A percentile compares a stretch with the other conserved stretches of the same genome.
Conservation (phyloP, 2,329 filamentous ascomycete species). For the Piedraia hortae region DNA sequence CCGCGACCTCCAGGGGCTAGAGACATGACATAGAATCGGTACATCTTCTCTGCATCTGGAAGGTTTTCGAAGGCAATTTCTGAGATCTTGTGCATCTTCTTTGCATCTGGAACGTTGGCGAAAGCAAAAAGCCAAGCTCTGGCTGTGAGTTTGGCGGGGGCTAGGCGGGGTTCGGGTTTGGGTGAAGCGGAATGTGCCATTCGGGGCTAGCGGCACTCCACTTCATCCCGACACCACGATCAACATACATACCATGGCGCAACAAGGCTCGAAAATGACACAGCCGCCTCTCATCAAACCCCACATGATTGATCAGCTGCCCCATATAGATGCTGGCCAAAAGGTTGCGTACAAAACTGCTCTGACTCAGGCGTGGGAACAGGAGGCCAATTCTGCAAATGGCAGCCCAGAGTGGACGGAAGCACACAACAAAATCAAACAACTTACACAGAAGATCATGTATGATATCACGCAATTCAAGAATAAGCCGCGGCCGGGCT, state of each 20-base stretch:
- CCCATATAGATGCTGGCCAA: constrained; percentile 24
- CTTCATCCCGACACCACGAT: too few species aligned
- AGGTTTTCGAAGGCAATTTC: too few species aligned
- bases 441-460: constrained; percentile 19
- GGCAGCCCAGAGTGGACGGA: constrained; percentile 22
- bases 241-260: constrained; percentile 1
- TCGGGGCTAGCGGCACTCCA: too few species aligned
- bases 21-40: too few species aligned
- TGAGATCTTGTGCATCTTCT: too few species aligned
- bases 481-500: constrained; percentile 5
- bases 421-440: constrained; percentile 24
- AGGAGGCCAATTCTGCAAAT: constrained; percentile 21
- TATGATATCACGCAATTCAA: constrained; percentile 10
- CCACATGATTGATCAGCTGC: constrained; percentile 25
- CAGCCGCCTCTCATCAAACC: constrained; percentile 17
- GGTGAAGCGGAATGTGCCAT: too few species aligned
- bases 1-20: constrained; percentile 34
- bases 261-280: constrained; percentile 1
- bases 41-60: too few species aligned
- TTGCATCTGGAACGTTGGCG: too few species aligned
- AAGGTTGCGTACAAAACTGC: constrained; percentile 28
- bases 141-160: too few species aligned
- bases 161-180: too few species aligned
- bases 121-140: too few species aligned
- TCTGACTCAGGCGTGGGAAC: constrained; percentile 26